phyloP scores from a whole-genome alignment of 176 grass and related monocot species.

The Zizania latifolia region DNA sequence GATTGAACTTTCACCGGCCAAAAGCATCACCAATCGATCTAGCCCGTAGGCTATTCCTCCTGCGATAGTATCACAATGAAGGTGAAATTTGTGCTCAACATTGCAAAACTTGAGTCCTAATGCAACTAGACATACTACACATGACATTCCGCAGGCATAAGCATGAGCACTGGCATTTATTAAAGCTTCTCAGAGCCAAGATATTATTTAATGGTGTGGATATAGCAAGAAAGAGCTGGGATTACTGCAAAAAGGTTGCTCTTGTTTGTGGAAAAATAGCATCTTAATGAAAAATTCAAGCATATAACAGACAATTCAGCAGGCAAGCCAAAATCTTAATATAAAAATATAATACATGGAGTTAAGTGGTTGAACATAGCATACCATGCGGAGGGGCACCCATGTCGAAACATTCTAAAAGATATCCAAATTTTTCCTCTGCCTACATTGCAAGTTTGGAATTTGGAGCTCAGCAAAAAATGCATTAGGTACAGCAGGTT shows the following conservation, averaged over 20 bases:
- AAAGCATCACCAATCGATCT: slow-evolving; percentile 91
- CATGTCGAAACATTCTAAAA: slow-evolving; percentile 91
- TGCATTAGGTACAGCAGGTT: not conserved
- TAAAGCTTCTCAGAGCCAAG: not conserved
- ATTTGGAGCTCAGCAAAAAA: not conserved
- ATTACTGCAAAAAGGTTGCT: not conserved
- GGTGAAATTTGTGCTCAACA: not conserved
- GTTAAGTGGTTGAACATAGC: not conserved
- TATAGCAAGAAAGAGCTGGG: not conserved
- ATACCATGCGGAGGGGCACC: slow-evolving; percentile 96
- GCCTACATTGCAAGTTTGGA: slow-evolving; percentile 38
- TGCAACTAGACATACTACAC: not conserved
- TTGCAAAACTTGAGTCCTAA: not conserved
- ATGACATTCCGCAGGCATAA: not conserved
- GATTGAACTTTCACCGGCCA: slow-evolving; percentile 80
- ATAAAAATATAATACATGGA: not conserved
- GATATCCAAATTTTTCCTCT: slow-evolving; percentile 95
- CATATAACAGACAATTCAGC: not conserved
- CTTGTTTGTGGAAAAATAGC: not conserved
- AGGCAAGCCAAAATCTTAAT: not conserved
- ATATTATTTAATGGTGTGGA: not conserved
- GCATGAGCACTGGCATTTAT: not conserved
- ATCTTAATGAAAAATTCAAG: not conserved
- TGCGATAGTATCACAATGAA: slow-evolving; percentile 13
- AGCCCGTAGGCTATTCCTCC: slow-evolving; percentile 96